These are phyloP conservation scores for Geotrichum klebahnii DNA, from an alignment of 1,139 yeast genomes.

Conservation along the genomic window DNA sequence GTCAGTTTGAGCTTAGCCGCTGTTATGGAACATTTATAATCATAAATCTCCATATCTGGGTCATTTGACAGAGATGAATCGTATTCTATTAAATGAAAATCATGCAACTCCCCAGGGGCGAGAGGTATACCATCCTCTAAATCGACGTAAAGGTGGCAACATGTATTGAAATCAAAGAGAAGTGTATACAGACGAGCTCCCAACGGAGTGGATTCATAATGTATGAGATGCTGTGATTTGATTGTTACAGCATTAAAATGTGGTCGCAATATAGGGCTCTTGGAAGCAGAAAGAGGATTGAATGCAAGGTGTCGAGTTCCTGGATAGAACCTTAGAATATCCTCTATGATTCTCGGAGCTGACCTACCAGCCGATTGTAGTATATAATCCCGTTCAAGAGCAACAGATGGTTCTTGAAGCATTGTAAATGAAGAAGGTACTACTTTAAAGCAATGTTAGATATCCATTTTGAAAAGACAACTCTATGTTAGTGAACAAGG, in stretches of 20 bases:
- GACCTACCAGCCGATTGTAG: slow-evolving; percentile 29
- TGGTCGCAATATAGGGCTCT: slow-evolving; percentile 10
- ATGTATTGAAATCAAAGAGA: slow-evolving; percentile 6
- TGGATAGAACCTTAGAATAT: slow-evolving; percentile 25
- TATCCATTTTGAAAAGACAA: neutral
- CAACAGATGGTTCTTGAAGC: slow-evolving; percentile 7
- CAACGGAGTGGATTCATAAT: slow-evolving; percentile 9
- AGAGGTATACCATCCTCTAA: slow-evolving; percentile 11
- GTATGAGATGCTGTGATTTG: slow-evolving; percentile 1
- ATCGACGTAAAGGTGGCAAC: slow-evolving; percentile 11
- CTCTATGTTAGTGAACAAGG: neutral
- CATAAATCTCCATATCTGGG: slow-evolving; percentile 22
- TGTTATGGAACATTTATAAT: slow-evolving; percentile 27
- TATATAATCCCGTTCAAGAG: slow-evolving; percentile 4
- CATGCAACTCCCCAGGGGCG: slow-evolving; percentile 13
- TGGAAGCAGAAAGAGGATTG: slow-evolving; percentile 26
- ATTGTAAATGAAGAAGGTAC: neutral
- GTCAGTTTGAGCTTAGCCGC: slow-evolving; percentile 26
- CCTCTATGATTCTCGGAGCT: slow-evolving; percentile 32
- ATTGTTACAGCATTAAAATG: slow-evolving; percentile 11
- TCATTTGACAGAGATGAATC: slow-evolving; percentile 4
- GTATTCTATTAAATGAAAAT: slow-evolving; percentile 12
- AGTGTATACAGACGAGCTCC: slow-evolving; percentile 13
- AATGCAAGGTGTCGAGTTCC: slow-evolving; percentile 25
- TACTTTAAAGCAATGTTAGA: slow-evolving; percentile 1